Base-by-base conservation (phyloP, 169 alveolate genomes). In the Eimeria necatrix region DNA sequence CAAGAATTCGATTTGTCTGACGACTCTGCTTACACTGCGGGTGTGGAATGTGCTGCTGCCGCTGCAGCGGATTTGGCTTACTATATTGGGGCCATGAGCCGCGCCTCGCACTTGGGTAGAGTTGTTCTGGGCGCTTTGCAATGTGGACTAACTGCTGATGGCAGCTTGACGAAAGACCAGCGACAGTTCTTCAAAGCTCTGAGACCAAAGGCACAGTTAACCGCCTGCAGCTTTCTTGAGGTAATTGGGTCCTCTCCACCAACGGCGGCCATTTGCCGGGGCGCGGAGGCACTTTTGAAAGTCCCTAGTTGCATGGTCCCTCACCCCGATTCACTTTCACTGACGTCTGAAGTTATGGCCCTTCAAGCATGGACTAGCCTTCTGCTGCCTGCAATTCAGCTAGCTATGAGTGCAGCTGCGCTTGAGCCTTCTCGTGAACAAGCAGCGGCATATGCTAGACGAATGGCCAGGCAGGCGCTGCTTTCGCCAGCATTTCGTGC, bases 61-160 rank as follows among this genome's bases (percentile, higher is more conserved):
- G 91, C 91, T 4, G 76, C 91, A 12, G 91, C 91, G 0, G 91
- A 84, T 41, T 60, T 84, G 78, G 91, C 80, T 8, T 84, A 84
- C 26, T 84, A 59, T 41, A n/a, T 84, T 22, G 91, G 91, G 76
- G 91, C 10, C 2, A 32, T 84, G 60, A 12, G 76, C 46, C 64
- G 91, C 59, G 73, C 91, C 46, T 24, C 14, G 41, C 91, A 84
- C 56, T 32, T 84, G 60, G 91, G 91, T 0, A 9, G 5, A 14
- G 91, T 59, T 20, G 61, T 84, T 52, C 8, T 84, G 18, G 59
- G 6, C 41, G 78, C 91, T 18, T 26, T 84, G 16, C 78, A 16
- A 59, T 48, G 70, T 3, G 61, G 91, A 46, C 22, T 68, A 3
- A 20, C 32, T 12, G 18, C 80, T 3, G 76, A 59, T 22, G 80